phyloP scores from a whole-genome alignment of 2,329 filamentous ascomycete species.

The Dendrostoma leiphaemia region DNA sequence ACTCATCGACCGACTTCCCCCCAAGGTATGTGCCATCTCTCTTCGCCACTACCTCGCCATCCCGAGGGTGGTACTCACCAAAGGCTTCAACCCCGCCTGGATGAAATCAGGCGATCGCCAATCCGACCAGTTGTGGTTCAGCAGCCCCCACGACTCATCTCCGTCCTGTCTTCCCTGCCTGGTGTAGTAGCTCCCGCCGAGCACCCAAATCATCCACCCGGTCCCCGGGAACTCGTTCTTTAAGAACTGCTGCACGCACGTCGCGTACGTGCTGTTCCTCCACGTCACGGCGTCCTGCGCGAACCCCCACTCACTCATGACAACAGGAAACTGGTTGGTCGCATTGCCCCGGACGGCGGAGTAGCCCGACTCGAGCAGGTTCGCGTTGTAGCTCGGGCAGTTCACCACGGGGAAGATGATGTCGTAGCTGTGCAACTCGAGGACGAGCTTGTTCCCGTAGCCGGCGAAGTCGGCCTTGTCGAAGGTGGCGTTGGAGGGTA shows the following conservation, averaged over 20 bases:
- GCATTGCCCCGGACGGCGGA: constrained; percentile 37
- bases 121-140: constrained; percentile 34
- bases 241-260: constrained; percentile 10
- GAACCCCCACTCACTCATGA: constrained; percentile 20
- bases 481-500: constrained; percentile 45
- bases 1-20: no score
- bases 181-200: constrained; percentile 58
- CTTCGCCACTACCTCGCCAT: constrained; percentile 8
- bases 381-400: constrained; percentile 44
- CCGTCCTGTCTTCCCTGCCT: constrained; percentile 46
- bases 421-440: constrained; percentile 62
- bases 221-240: constrained; percentile 24
- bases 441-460: constrained; percentile 53
- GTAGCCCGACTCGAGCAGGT: constrained; percentile 52
- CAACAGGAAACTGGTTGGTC: constrained; percentile 31
- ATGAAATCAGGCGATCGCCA: constrained; percentile 37
- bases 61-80: constrained; percentile 37
- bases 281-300: constrained; percentile 8
- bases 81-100: constrained; percentile 30
- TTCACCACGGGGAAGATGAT: constrained; percentile 38
- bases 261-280: constrained; percentile 6
- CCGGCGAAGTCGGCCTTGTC: constrained; percentile 43
- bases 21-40: no score
- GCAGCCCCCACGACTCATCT: constrained; percentile 51
- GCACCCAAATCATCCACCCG: constrained; percentile 58